Conservation (phyloP, 1,284 basidiomycete genomes). For the Wallemia hederae region DNA sequence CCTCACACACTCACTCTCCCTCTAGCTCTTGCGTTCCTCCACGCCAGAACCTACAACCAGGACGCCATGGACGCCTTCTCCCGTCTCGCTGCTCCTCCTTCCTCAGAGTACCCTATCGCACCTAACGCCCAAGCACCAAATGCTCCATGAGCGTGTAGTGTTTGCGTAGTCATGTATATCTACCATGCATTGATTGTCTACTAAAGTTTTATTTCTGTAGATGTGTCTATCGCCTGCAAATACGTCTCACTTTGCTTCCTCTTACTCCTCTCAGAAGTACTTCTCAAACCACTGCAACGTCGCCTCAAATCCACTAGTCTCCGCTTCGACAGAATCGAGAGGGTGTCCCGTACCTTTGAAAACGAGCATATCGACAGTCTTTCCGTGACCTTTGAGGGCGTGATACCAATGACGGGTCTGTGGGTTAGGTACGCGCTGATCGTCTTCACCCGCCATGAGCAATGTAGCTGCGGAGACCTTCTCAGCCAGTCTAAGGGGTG, state of each 20-base stretch:
- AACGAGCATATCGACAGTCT: background rate
- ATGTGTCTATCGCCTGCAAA: no score
- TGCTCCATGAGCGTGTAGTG: background rate
- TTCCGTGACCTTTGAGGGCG: background rate
- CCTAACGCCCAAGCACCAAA: background rate
- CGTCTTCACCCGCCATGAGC: background rate
- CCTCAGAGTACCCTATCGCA: background rate
- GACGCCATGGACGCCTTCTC: background rate
- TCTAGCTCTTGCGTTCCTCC: no score
- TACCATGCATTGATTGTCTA: no score
- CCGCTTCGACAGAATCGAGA: background rate
- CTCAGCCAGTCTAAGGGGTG: background rate
- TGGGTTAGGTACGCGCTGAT: background rate
- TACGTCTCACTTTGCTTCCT: no score
- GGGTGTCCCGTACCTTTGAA: background rate
- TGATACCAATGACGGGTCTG: background rate
- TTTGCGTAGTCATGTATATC: no score
- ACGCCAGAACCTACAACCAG: background rate
- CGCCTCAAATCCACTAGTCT: background rate
- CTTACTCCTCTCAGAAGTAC: no score
- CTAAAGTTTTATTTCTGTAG: no score
- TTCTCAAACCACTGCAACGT: slow-evolving; percentile 1
- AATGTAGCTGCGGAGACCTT: background rate
- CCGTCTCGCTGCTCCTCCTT: background rate
- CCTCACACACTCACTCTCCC: no score